Percentiles rank a stretch among this genome's conserved stretches.
phyloP scores from a whole-genome alignment of 2,329 filamentous ascomycete species.

The Ceratocystis smalleyi region DNA sequence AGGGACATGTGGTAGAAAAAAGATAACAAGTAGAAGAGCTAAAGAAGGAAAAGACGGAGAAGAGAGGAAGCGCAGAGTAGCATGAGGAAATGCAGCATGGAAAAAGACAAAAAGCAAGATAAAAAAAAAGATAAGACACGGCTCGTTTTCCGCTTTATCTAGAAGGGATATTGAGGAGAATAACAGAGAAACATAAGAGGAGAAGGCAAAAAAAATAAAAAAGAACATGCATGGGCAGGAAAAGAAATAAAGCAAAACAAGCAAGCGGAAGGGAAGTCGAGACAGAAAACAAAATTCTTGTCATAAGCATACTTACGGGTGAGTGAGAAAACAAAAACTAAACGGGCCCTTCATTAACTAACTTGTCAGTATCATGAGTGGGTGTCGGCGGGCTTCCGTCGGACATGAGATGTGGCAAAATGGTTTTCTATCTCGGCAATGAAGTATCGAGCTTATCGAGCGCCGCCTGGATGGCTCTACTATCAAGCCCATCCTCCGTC shows the following conservation, averaged over 20 bases:
- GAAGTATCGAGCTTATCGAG: conserved; percentile 39
- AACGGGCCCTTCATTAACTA: neutral
- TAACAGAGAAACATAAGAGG: conserved; percentile 1
- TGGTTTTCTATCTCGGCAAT: conserved; percentile 25
- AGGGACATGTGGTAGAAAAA: neutral
- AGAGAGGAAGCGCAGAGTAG: neutral
- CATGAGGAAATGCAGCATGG: no score
- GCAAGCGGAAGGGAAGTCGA: neutral
- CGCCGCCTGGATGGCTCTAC: conserved; percentile 43
- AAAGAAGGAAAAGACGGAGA: neutral
- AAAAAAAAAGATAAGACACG: neutral
- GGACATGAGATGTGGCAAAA: neutral
- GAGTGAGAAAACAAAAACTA: neutral
- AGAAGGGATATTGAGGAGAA: neutral
- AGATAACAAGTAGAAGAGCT: neutral
- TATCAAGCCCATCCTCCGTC: conserved; percentile 60
- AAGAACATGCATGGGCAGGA: neutral
- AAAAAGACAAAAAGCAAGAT: neutral
- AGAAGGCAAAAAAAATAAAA: neutral
- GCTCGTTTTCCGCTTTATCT: neutral
- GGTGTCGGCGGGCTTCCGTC: no score
- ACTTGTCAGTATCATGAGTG: neutral
- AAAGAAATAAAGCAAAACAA: conserved; percentile 3
- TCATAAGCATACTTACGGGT: conserved; percentile 1
- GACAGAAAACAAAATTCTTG: neutral